These are phyloP conservation scores for Agaricus subrufescens DNA, from an alignment of 768 basidiomycete genomes.

Conservation along the genomic window DNA sequence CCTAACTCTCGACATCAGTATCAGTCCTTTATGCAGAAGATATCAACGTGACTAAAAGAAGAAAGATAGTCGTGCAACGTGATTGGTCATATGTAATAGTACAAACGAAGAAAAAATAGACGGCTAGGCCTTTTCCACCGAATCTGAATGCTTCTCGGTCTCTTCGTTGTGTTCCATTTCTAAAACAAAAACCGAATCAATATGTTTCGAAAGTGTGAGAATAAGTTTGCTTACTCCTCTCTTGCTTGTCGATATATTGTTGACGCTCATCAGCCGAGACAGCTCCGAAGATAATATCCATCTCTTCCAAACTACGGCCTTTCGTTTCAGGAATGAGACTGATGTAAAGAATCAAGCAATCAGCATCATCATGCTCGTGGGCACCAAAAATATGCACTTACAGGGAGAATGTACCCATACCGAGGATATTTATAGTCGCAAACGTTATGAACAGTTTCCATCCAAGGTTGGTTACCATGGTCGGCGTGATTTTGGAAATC, in stretches of 20 bases:
- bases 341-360: neutral
- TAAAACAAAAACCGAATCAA: neutral
- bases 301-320: slow-evolving; percentile 49
- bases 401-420: slow-evolving; percentile 65
- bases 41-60: too few species aligned
- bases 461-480: slow-evolving; percentile 53
- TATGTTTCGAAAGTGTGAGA: neutral
- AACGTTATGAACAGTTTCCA: slow-evolving; percentile 80
- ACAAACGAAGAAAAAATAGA: too few species aligned
- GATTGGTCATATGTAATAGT: too few species aligned
- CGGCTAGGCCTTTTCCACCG: too few species aligned
- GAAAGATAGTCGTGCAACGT: too few species aligned
- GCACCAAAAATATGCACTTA: slow-evolving; percentile 24
- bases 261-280: slow-evolving; percentile 50
- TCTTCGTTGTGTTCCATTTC: slow-evolving; percentile 12
- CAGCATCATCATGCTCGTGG: neutral
- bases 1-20: too few species aligned
- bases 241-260: slow-evolving; percentile 44
- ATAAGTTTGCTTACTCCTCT: slow-evolving; percentile 22
- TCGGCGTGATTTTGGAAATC: slow-evolving; percentile 67
- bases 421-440: slow-evolving; percentile 66
- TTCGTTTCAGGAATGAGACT: slow-evolving; percentile 63
- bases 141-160: neutral
- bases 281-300: slow-evolving; percentile 53
- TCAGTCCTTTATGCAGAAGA: too few species aligned